Evolutionary conservation across 768 basidiomycete species (phyloP), one percentile per base, ranked within the genome.

Genomic region (Tulasnella sp.): DNA sequence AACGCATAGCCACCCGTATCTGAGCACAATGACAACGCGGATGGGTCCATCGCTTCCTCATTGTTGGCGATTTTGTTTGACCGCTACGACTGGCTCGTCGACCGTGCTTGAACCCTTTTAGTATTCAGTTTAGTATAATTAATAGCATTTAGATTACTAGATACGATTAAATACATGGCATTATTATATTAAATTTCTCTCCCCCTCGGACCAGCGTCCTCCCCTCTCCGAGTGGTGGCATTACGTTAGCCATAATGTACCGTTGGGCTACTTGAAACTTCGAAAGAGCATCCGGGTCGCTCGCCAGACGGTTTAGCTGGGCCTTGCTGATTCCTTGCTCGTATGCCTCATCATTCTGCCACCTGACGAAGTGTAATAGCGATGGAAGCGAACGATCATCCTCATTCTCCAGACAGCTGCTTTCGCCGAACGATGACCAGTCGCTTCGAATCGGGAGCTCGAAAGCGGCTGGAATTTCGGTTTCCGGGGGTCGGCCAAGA

Each of bases 71-170:
- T 77, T 40, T 98, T 98, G 0, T 99, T 99, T 85, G 97, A 99
- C 85, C 88, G 95, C 77, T 98, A 99, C 82, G 97, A 99, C 85
- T 99, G 98, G 98, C 85, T 95, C 74, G 92, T 99, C 74, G 96
- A 98, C 85, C 92, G 97, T 46, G n/a, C n/a, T n/a, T n/a, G n/a
- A n/a, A n/a, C n/a, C n/a, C n/a, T n/a, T n/a, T n/a, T n/a, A n/a
- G n/a, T n/a, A n/a, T n/a, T n/a, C n/a, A n/a, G n/a, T n/a, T n/a
- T n/a, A n/a, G n/a, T n/a, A n/a, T n/a, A n/a, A n/a, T n/a, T n/a
- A n/a, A n/a, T n/a, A n/a, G n/a, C n/a, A n/a, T n/a, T n/a, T n/a
- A n/a, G n/a, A n/a, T n/a, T n/a, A n/a, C n/a, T n/a, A n/a, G n/a
- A n/a, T n/a, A n/a, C n/a, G n/a, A n/a, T n/a, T n/a, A n/a, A n/a